Evolutionary conservation across 768 basidiomycete species (phyloP), one percentile per base, ranked within the genome.

Genomic region (Sporobolomyces pararoseus): DNA sequence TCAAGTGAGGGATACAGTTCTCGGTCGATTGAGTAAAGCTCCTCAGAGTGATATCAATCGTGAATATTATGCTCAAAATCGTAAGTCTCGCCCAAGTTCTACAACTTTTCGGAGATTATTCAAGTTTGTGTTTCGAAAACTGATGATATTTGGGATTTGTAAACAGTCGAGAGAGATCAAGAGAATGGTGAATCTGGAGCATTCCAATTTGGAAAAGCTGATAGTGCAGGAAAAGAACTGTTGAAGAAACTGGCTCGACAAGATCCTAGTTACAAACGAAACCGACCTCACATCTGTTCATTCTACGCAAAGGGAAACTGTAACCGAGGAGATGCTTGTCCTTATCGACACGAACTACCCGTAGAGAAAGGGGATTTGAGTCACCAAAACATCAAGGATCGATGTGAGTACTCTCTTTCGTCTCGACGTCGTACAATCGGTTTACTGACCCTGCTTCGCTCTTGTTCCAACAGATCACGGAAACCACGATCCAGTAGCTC

Each of bases 221-320:
- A 78, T 58, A 66, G 66, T 35, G 69, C 90, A 5, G 93, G 91
- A 31, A 92, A 94, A 79, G 96, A 99, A 77, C 94, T 98, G 90
- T 82, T 99, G 63, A 97, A 98, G 81, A 86, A 89, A 72, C 82
- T 99, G 16, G 96, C 96, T 29, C 85, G 73, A 23, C 60, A 57
- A 17, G 95, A 98, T 76, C 96, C 96, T 0, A 92, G 92, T 50
- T 98, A 98, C 82, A 96, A 97, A 80, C 87, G 95, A 65, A 99
- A 98, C 80, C 82, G 89, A 64, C 91, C 96, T 53, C 89, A 97
- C 73, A 78, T 96, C 19, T 99, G 96, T 79, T 91, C 90, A 3
- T 98, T 98, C 84, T 98, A 88, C 78, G 87, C 84, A 58, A 99
- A 98, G 81, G 96, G 96, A 0, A 89, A 94, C 64, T 99, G 96